These are phyloP conservation scores for Exophiala sp. DNA, from an alignment of 2,329 filamentous ascomycete genomes.

Conservation along the genomic window DNA sequence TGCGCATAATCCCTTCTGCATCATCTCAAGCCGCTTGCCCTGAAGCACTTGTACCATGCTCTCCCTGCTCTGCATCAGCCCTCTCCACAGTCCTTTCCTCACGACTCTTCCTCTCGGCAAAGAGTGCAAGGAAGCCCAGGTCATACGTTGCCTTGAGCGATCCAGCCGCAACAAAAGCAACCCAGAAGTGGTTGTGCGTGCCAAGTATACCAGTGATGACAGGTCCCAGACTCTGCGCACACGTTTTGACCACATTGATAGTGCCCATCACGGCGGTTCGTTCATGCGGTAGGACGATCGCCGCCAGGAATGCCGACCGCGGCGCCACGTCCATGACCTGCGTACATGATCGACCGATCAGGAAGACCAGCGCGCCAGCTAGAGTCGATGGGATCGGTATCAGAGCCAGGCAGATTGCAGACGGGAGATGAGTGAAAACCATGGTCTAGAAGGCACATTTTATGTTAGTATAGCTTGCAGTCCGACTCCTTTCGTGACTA, in stretches of 20 bases:
- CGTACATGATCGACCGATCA: slow-evolving; percentile 58
- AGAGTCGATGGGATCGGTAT: slow-evolving; percentile 56
- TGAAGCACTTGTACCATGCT: not conserved
- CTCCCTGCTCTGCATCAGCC: slow-evolving; percentile 7
- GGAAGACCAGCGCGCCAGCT: slow-evolving; percentile 51
- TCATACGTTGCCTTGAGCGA: slow-evolving; percentile 55
- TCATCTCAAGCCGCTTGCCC: no score
- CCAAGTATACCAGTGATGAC: slow-evolving; percentile 56
- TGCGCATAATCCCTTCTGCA: no score
- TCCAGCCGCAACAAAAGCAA: slow-evolving; percentile 58
- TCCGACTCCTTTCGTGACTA: not conserved
- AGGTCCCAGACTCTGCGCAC: slow-evolving; percentile 55
- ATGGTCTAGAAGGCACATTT: slow-evolving; percentile 50
- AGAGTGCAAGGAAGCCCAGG: slow-evolving; percentile 48
- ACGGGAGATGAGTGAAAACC: slow-evolving; percentile 61
- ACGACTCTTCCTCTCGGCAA: slow-evolving; percentile 20
- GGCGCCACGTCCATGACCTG: slow-evolving; percentile 69
- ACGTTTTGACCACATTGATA: slow-evolving; percentile 57
- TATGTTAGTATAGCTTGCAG: not conserved
- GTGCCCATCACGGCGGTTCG: slow-evolving; percentile 68
- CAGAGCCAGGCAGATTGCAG: slow-evolving; percentile 57
- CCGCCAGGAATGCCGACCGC: slow-evolving; percentile 62
- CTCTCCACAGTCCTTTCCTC: slow-evolving; percentile 4
- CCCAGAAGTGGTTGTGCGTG: slow-evolving; percentile 55
- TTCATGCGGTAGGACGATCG: slow-evolving; percentile 62